phyloP scores from a whole-genome alignment of 1,284 basidiomycete genomes.

The Puccinia triticina region DNA sequence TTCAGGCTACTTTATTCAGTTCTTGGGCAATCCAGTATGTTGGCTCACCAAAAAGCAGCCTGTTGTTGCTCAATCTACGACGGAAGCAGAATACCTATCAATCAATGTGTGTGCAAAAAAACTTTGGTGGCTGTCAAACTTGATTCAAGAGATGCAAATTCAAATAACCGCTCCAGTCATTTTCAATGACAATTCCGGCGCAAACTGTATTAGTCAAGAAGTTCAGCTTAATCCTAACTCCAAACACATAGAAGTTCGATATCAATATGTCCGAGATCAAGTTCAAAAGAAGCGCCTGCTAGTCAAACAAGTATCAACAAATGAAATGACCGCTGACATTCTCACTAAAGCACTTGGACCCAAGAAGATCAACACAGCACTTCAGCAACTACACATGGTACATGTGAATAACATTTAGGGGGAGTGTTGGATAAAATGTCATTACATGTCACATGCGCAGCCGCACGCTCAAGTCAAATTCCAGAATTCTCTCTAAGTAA shows the following conservation, averaged over 20 bases:
- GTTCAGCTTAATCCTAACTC: not conserved
- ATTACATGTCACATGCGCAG: too few species aligned
- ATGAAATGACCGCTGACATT: not conserved
- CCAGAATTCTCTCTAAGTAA: too few species aligned
- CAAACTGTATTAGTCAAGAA: not conserved
- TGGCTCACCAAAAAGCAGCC: not conserved
- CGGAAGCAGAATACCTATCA: not conserved
- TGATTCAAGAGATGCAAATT: not conserved
- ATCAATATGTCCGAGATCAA: not conserved
- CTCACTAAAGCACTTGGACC: not conserved
- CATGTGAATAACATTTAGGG: too few species aligned
- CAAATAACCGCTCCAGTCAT: not conserved
- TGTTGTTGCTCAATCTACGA: not conserved
- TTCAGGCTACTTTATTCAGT: not conserved
- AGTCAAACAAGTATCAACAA: not conserved
- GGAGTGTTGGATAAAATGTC: too few species aligned
- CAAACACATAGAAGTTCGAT: constrained; percentile 5
- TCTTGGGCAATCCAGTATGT: not conserved
- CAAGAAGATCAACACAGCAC: not conserved
- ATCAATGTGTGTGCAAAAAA: not conserved
- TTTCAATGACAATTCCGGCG: not conserved
- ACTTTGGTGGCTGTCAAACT: not conserved
- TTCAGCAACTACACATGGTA: not conserved
- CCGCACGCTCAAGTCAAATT: too few species aligned
- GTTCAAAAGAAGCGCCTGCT: not conserved